Evolutionary conservation across 2,329 filamentous ascomycete genomes (phyloP).

Genomic region (Nigrograna mackinnonii): DNA sequence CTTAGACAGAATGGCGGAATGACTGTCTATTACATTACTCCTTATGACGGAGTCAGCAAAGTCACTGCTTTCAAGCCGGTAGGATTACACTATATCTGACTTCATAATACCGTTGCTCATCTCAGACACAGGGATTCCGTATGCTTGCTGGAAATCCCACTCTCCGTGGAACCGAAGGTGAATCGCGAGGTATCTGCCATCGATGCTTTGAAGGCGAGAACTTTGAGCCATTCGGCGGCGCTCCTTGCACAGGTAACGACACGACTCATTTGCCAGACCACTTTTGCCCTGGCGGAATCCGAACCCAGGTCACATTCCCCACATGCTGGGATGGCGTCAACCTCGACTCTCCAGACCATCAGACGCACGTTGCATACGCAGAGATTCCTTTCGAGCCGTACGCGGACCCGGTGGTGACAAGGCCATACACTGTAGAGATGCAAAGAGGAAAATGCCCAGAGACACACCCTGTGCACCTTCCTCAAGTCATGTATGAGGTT

Average conservation of each 20-base stretch:
- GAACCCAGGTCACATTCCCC: constrained; percentile 51
- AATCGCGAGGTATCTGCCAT: constrained; percentile 42
- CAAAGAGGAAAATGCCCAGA: constrained; percentile 45
- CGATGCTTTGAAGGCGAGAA: constrained; percentile 48
- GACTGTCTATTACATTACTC: constrained; percentile 35
- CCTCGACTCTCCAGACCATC: constrained; percentile 58
- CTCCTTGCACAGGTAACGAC: constrained; percentile 43
- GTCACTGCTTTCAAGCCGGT: constrained; percentile 37
- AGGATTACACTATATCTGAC: constrained; percentile 2
- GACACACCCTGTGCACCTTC: constrained; percentile 47
- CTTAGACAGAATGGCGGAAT: constrained; percentile 31
- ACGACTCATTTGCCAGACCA: constrained; percentile 39
- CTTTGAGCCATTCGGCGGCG: constrained; percentile 40
- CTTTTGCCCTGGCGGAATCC: constrained; percentile 50
- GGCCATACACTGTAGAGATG: constrained; percentile 20
- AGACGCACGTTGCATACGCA: constrained; percentile 52
- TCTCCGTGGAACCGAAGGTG: constrained; percentile 18
- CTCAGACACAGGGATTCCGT: constrained; percentile 21
- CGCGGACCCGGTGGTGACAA: constrained; percentile 14
- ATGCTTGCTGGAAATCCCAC: constrained; percentile 31
- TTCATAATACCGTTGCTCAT: not conserved
- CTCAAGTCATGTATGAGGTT: constrained; percentile 52
- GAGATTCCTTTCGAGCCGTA: constrained; percentile 34
- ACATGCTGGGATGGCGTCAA: constrained; percentile 57
- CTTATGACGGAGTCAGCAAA: constrained; percentile 33